These are phyloP conservation scores for Vachellia pachyceras DNA, from an alignment of 306 rosid genomes.

Conservation along the genomic window DNA sequence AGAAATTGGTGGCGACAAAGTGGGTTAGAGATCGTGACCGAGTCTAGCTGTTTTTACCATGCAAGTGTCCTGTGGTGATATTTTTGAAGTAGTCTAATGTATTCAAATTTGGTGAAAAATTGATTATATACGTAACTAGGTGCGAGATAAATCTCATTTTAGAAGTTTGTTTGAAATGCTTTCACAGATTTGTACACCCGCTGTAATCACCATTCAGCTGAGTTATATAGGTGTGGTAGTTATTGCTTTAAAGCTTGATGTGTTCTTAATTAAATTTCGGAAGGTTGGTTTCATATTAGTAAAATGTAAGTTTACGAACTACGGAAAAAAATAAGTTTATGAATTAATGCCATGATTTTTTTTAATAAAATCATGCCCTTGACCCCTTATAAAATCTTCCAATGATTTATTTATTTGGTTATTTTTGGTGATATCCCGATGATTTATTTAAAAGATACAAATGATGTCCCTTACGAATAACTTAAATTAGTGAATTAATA, in stretches of 20 bases:
- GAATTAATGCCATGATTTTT: background rate
- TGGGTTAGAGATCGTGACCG: constrained; percentile 57
- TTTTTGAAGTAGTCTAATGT: background rate
- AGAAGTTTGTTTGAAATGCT: background rate
- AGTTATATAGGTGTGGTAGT: background rate
- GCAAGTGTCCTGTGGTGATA: background rate
- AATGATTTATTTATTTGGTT: too few species aligned
- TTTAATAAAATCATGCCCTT: background rate
- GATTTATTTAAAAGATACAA: too few species aligned
- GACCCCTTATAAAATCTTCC: too few species aligned
- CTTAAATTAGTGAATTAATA: too few species aligned
- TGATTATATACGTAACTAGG: background rate
- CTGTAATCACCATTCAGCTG: background rate
- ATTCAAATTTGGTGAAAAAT: background rate
- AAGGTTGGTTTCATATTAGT: background rate
- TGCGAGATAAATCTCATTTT: background rate
- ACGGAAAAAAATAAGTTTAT: background rate
- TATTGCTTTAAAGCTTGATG: background rate
- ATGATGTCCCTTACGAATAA: too few species aligned
- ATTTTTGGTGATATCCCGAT: too few species aligned
- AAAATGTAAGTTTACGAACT: too few species aligned
- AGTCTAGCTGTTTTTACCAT: constrained; percentile 2
- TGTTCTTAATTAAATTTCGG: background rate
- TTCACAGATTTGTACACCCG: background rate
- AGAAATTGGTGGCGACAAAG: constrained; percentile 79